Conservation (phyloP, 1,139 yeast species). For the Suhomyces terraborum region DNA sequence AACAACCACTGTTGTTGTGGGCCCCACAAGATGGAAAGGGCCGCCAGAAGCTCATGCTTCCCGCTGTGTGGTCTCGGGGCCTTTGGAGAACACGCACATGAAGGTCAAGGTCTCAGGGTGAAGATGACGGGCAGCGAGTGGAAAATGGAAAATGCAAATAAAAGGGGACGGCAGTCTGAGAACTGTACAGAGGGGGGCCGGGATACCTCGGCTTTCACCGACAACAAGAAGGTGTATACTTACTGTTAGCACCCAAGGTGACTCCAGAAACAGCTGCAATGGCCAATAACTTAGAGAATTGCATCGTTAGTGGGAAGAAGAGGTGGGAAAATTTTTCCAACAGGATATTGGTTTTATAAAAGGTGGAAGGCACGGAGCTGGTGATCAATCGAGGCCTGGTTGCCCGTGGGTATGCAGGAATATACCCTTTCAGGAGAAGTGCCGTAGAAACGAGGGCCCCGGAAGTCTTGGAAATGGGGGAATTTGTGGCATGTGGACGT, state of each 20-base stretch:
- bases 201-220: too few relatives aligned
- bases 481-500: constrained; percentile 1
- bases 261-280: constrained; percentile 49
- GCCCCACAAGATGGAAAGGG: too few relatives aligned
- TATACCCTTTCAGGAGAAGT: constrained; percentile 4
- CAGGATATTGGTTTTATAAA: constrained; percentile 13
- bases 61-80: too few relatives aligned
- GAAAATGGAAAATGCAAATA: too few relatives aligned
- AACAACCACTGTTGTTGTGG: too few relatives aligned
- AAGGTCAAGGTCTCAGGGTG: too few relatives aligned
- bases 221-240: constrained; percentile 23
- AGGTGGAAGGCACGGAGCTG: constrained; percentile 6
- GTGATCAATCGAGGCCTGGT: constrained; percentile 8
- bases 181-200: too few relatives aligned
- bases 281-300: constrained; percentile 50
- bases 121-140: too few relatives aligned
- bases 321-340: constrained; percentile 7
- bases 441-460: constrained; percentile 6
- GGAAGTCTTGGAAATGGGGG: not conserved
- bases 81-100: too few relatives aligned
- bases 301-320: constrained; percentile 37
- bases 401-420: constrained; percentile 3
- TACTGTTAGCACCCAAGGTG: constrained; percentile 50
- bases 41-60: too few relatives aligned
- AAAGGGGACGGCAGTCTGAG: too few relatives aligned